Base-by-base conservation (phyloP, 768 basidiomycete species). In the Pulveroboletus frians region DNA sequence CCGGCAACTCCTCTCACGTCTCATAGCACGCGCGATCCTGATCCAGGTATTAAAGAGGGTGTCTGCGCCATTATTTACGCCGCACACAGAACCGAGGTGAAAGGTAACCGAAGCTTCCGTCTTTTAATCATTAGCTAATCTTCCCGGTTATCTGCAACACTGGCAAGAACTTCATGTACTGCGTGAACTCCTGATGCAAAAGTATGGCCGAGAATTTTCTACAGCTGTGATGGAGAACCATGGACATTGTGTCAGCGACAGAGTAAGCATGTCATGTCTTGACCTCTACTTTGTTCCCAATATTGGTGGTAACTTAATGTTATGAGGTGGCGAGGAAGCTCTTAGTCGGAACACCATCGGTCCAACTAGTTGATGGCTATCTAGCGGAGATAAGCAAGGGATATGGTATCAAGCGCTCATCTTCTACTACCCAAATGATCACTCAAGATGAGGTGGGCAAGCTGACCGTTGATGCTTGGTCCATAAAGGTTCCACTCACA, bases 171-270 rank as follows among this genome's bases (percentile, higher is more conserved):
- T 99, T 34, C 90, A 96, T 56, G 73, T 92, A 32, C 69, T 97
- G 44, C 84, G 96, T 47, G 94, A 98, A 65, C 80, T 97, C 65
- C 77, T 99, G 50, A 89, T 94, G 87, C 89, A 93, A 66, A 96
- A 96, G 71, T 96, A 84, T 64, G 93, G 95, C 15, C 83, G 95
- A 18, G 91, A 93, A 40, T 98, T 90, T 65, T 81, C 93, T 14
- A 56, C 84, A 15, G 78, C 80, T n/a, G 83, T 88, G 2, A 88
- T 92, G 77, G 89, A 93, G 66, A 93, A 95, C 66, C 79, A 75
- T 38, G 83, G 87, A 56, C 73, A 74, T 14, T 83, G 84, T 67
- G 94, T 99, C 38, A 88, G 81, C 55, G 82, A 86, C 42, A 82
- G 96, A 52, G 91, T 92, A 69, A 69, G 83, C 55, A 47, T 34